Evolutionary conservation across 305 asterid species (phyloP).

Genomic region (Galium porrigens): DNA sequence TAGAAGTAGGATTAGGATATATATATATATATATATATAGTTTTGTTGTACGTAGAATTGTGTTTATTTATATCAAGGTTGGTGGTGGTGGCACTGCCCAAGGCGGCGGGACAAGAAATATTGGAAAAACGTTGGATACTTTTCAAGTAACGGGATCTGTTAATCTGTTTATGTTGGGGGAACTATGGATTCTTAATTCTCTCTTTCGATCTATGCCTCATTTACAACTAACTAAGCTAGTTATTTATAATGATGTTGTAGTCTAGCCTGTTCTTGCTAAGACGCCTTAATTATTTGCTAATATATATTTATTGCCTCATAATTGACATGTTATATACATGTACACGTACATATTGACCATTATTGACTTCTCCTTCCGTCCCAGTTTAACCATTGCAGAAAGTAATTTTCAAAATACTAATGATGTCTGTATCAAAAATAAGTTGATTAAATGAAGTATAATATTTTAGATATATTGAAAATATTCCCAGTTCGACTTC

Average conservation of each 20-base stretch:
- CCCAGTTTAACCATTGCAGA: too few species aligned
- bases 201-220: neutral
- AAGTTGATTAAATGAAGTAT: too few species aligned
- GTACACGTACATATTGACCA: too few species aligned
- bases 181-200: conserved; percentile 4
- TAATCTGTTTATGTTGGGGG: conserved; percentile 7
- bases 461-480: too few species aligned
- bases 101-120: conserved; percentile 14
- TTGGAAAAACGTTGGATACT: conserved; percentile 10
- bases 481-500: too few species aligned
- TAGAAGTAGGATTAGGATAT: conserved; percentile 16
- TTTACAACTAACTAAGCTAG: neutral
- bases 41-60: neutral
- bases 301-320: neutral
- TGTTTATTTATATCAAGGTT: neutral
- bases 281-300: neutral
- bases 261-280: neutral
- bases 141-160: conserved; percentile 16
- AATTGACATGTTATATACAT: too few species aligned
- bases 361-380: too few species aligned
- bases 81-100: conserved; percentile 10
- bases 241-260: neutral
- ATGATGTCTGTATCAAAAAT: too few species aligned
- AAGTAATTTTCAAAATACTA: too few species aligned
- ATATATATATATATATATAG: neutral